Conservation (phyloP, 768 basidiomycete genomes). For the Pleurotus salmoneostramineus region DNA sequence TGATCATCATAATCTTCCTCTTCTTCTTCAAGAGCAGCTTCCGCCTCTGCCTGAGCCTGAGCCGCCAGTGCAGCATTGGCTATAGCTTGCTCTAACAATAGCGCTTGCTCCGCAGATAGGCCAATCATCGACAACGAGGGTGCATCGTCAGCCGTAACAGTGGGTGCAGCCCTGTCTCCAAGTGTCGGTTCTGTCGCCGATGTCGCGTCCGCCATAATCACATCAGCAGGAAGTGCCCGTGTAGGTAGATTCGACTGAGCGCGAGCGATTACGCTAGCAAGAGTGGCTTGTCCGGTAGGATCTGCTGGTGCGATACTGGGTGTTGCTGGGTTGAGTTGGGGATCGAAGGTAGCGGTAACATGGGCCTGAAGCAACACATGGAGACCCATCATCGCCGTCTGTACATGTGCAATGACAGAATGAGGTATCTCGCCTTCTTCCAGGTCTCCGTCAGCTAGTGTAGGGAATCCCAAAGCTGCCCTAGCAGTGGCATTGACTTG, state of each 20-base stretch:
- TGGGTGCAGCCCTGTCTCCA: slow-evolving; percentile 5
- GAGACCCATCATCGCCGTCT: slow-evolving; percentile 48
- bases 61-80: slow-evolving; percentile 72
- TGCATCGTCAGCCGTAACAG: slow-evolving; percentile 12
- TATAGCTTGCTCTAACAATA: slow-evolving; percentile 67
- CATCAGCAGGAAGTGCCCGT: neutral
- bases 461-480: slow-evolving; percentile 15
- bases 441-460: slow-evolving; percentile 23
- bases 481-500: slow-evolving; percentile 18
- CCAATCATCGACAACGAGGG: slow-evolving; percentile 63
- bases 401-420: slow-evolving; percentile 43
- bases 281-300: slow-evolving; percentile 50
- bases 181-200: slow-evolving; percentile 5
- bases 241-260: slow-evolving; percentile 46
- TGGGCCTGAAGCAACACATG: slow-evolving; percentile 53
- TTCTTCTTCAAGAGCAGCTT: slow-evolving; percentile 71
- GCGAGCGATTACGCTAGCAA: slow-evolving; percentile 72
- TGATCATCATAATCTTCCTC: slow-evolving; percentile 48
- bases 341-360: slow-evolving; percentile 54
- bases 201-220: slow-evolving; percentile 11
- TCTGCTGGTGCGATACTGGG: slow-evolving; percentile 38
- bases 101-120: slow-evolving; percentile 69
- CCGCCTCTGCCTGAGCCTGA: slow-evolving; percentile 75
- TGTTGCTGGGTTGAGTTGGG: slow-evolving; percentile 22
- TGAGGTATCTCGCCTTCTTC: slow-evolving; percentile 65